Conservation (phyloP, 2,329 filamentous ascomycete genomes). For the Exophiala lecanii-corni region DNA sequence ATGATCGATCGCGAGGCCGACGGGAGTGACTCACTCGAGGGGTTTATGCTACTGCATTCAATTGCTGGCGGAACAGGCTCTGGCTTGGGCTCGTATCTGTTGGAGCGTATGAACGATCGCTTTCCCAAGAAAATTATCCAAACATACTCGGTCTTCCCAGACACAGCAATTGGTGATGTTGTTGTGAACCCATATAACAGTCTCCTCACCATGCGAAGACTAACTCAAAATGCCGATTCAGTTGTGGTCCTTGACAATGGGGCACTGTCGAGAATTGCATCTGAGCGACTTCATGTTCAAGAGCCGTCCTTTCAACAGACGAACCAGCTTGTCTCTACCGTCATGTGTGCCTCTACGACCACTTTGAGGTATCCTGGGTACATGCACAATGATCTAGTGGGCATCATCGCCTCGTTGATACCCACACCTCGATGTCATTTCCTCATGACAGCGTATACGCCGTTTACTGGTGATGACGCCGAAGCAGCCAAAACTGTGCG, state of each 20-base stretch:
- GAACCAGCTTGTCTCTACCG: conserved; percentile 92
- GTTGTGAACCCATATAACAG: conserved; percentile 99
- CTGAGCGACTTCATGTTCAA: conserved; percentile 89
- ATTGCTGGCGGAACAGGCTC: conserved; percentile 96
- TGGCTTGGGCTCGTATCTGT: conserved; percentile 88
- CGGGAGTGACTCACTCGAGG: conserved; percentile 95
- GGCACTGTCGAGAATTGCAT: conserved; percentile 86
- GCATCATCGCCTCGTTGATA: conserved; percentile 92
- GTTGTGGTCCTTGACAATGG: conserved; percentile 97
- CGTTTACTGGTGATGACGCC: conserved; percentile 92
- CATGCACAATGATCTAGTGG: conserved; percentile 99
- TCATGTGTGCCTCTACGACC: conserved; percentile 97
- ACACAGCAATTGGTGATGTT: conserved; percentile 84
- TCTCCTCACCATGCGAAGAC: conserved; percentile 78
- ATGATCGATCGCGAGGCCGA: conserved; percentile 99
- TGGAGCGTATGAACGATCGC: conserved; percentile 92
- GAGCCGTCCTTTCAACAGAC: conserved; percentile 96
- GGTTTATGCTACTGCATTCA: conserved; percentile 98
- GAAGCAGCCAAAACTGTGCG: conserved; percentile 96
- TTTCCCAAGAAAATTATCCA: conserved; percentile 99
- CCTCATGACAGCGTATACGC: conserved; percentile 96
- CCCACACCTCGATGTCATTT: conserved; percentile 97
- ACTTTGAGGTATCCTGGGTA: conserved; percentile 96
- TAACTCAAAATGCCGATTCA: conserved; percentile 95
- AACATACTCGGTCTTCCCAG: conserved; percentile 97